These are phyloP conservation scores for Irpex lacteus DNA, from an alignment of 1,284 basidiomycete genomes.

Conservation along the genomic window DNA sequence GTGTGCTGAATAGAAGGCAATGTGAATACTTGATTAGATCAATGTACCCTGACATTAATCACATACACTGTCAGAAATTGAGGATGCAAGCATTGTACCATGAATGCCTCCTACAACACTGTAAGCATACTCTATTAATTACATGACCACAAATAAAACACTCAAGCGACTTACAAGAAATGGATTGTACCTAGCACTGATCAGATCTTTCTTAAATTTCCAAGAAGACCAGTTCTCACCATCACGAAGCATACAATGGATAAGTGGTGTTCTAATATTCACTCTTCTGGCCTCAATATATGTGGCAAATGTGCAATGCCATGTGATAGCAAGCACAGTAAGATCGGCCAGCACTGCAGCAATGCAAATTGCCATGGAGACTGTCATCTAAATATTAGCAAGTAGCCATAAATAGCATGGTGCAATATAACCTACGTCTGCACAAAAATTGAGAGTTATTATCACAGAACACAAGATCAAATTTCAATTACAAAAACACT, in stretches of 20 bases:
- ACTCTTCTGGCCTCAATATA: not conserved
- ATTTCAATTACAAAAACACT: too few relatives aligned
- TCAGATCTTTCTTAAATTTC: not conserved
- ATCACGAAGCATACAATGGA: not conserved
- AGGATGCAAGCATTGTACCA: not conserved
- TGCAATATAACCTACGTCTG: not conserved
- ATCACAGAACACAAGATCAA: too few relatives aligned
- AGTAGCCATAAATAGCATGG: not conserved
- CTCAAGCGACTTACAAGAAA: not conserved
- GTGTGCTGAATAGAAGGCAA: too few relatives aligned
- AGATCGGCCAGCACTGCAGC: not conserved
- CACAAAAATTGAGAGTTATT: not conserved
- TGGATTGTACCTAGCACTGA: not conserved
- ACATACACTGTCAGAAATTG: too few relatives aligned
- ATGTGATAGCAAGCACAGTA: not conserved
- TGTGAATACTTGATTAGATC: too few relatives aligned
- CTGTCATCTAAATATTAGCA: not conserved
- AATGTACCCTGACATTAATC: too few relatives aligned
- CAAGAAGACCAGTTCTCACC: not conserved
- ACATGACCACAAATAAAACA: not conserved
- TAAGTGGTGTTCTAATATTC: not conserved
- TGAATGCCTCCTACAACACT: not conserved
- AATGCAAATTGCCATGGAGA: not conserved
- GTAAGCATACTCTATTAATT: not conserved
- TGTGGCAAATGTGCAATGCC: not conserved